Evolutionary conservation across 805 yeast genomes (phyloP).

Genomic region (Scheffersomyces amazonensis): DNA sequence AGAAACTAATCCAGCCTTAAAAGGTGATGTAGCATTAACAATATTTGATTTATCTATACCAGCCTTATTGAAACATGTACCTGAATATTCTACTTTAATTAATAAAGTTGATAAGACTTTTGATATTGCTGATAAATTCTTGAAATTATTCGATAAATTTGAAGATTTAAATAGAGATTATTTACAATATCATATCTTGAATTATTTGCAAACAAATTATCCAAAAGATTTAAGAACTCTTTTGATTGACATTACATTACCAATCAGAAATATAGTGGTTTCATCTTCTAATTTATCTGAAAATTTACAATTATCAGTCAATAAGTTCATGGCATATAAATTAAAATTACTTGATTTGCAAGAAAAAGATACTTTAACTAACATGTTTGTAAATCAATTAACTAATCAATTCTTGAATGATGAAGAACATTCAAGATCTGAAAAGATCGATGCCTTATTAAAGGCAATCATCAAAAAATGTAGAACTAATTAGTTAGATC

Average conservation of each 20-base stretch:
- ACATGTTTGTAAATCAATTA: conserved; percentile 21
- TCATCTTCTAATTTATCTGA: conserved; percentile 49
- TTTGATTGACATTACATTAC: conserved; percentile 58
- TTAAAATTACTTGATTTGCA: conserved; percentile 34
- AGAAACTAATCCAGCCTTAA: conserved; percentile 75
- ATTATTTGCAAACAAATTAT: conserved; percentile 44
- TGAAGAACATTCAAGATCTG: conserved; percentile 13
- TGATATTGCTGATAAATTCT: conserved; percentile 37
- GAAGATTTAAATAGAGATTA: conserved; percentile 66
- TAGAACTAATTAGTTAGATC: conserved; percentile 11
- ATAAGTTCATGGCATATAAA: conserved; percentile 63
- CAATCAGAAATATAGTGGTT: conserved; percentile 53
- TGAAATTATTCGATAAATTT: conserved; percentile 66
- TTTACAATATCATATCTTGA: conserved; percentile 62
- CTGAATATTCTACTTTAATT: conserved; percentile 16
- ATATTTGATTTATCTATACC: conserved; percentile 35
- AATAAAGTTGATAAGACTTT: conserved; percentile 38
- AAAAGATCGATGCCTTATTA: conserved; percentile 28
- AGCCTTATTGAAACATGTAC: conserved; percentile 23
- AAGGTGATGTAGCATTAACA: conserved; percentile 46
- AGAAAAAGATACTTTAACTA: conserved; percentile 29
- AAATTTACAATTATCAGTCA: conserved; percentile 64
- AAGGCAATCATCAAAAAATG: conserved; percentile 40
- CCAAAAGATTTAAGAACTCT: conserved; percentile 39
- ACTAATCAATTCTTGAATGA: conserved; percentile 22